These are phyloP conservation scores for Gynandropsis gynandra DNA, from an alignment of 345 rosid genomes.

Conservation along the genomic window DNA sequence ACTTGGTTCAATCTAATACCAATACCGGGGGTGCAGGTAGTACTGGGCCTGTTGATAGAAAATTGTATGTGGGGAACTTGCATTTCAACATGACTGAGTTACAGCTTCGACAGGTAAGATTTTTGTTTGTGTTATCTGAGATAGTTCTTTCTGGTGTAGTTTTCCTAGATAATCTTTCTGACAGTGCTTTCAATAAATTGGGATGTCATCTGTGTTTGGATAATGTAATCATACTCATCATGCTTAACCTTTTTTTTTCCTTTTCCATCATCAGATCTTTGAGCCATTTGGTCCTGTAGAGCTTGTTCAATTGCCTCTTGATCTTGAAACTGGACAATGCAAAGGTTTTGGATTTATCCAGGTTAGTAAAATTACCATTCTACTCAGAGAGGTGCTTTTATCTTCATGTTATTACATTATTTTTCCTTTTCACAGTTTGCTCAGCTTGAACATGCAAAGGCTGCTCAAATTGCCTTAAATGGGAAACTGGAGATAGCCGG, in stretches of 20 bases:
- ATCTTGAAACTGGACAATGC: constrained; percentile 86
- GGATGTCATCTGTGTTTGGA: neutral
- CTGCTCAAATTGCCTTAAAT: constrained; percentile 74
- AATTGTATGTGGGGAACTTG: constrained; percentile 84
- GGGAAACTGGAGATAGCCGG: constrained; percentile 94
- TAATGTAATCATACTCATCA: neutral
- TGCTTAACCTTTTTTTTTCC: constrained; percentile 7
- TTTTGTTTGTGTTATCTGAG: no score
- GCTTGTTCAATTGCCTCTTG: constrained; percentile 91
- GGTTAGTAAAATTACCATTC: constrained; percentile 36
- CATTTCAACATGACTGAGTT: constrained; percentile 89
- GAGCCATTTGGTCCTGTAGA: constrained; percentile 95
- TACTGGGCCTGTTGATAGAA: constrained; percentile 76
- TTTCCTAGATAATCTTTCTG: no score
- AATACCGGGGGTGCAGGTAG: constrained; percentile 38
- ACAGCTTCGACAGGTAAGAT: constrained; percentile 93
- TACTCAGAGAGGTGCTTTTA: constrained; percentile 19
- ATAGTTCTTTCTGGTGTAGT: no score
- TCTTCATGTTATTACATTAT: constrained; percentile 1
- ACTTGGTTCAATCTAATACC: constrained; percentile 71
- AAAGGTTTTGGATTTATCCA: constrained; percentile 97
- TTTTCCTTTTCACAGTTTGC: constrained; percentile 53
- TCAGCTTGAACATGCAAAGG: constrained; percentile 84
- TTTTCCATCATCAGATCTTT: constrained; percentile 46
- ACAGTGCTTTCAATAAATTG: no score